Evolutionary conservation across 371 early-diverging fungal genomes (phyloP).

Genomic region (Catenaria anguillulae): DNA sequence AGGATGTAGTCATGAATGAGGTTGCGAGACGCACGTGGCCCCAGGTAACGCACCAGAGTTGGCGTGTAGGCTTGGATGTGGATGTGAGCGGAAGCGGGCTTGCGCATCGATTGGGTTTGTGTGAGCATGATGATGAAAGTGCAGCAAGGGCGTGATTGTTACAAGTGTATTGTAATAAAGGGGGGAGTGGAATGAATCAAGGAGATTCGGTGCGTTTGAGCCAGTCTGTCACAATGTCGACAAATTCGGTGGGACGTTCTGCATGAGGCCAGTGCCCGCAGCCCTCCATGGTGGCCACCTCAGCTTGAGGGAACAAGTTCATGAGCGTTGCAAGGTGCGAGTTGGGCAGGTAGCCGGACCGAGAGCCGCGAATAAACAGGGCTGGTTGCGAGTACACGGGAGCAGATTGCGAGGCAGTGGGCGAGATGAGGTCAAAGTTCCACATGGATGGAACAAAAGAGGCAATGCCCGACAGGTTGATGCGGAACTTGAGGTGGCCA

Average conservation of each 20-base stretch:
- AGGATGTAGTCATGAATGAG: too few species aligned
- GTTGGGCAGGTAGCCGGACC: slow-evolving; percentile 16
- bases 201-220: too few species aligned
- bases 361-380: slow-evolving; percentile 20
- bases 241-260: slow-evolving; percentile 24
- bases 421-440: slow-evolving; percentile 6
- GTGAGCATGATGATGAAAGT: too few species aligned
- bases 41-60: too few species aligned
- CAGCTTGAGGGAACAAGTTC: slow-evolving; percentile 18
- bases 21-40: too few species aligned
- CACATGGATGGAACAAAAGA: slow-evolving; percentile 11
- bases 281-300: slow-evolving; percentile 14
- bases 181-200: too few species aligned
- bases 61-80: too few species aligned
- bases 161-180: too few species aligned
- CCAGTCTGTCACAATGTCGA: slow-evolving; percentile 11
- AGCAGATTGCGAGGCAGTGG: background rate
- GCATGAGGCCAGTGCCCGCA: slow-evolving; percentile 28
- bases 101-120: too few species aligned
- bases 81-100: too few species aligned
- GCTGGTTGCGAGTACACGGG: slow-evolving; percentile 11
- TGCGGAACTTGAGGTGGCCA: slow-evolving; percentile 11
- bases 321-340: slow-evolving; percentile 10
- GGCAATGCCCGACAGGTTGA: slow-evolving; percentile 20
- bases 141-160: too few species aligned